These are phyloP conservation scores for Geum urbanum DNA, from an alignment of 306 rosid species.

Conservation along the genomic window DNA sequence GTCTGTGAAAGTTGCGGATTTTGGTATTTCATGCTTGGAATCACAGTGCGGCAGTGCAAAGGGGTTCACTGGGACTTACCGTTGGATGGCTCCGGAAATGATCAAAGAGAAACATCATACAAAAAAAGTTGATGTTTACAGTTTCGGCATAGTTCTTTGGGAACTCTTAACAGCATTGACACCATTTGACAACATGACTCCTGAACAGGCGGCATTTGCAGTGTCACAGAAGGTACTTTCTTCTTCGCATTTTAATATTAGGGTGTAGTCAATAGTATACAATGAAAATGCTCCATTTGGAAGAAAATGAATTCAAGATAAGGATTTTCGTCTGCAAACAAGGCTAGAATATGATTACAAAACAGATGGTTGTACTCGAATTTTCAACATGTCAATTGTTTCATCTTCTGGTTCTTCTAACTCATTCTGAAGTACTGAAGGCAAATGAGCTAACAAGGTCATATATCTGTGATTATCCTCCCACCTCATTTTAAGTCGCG, in stretches of 20 bases:
- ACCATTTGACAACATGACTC: conserved; percentile 91
- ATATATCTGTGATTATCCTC: neutral
- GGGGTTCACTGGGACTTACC: conserved; percentile 92
- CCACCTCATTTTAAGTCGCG: neutral
- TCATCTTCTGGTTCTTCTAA: neutral
- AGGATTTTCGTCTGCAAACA: neutral
- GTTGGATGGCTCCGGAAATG: conserved; percentile 99
- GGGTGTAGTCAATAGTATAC: neutral
- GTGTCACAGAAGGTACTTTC: conserved; percentile 77
- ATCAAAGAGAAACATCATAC: conserved; percentile 87
- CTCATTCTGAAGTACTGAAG: neutral
- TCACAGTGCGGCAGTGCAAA: conserved; percentile 66
- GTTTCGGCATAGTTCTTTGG: conserved; percentile 96
- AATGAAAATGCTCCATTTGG: neutral
- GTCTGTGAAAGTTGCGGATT: conserved; percentile 95
- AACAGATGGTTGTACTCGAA: neutral
- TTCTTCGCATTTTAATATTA: neutral
- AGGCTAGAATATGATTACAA: neutral
- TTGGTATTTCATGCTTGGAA: conserved; percentile 91
- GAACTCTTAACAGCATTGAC: conserved; percentile 82
- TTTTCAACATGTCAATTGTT: neutral
- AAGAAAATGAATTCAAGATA: neutral
- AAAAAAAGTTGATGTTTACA: conserved; percentile 90
- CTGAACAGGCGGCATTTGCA: conserved; percentile 99
- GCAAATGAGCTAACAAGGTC: neutral